These are phyloP conservation scores for Schoenoplectus tabernaemontani DNA, from an alignment of 202 grass and related monocot species.

Conservation along the genomic window DNA sequence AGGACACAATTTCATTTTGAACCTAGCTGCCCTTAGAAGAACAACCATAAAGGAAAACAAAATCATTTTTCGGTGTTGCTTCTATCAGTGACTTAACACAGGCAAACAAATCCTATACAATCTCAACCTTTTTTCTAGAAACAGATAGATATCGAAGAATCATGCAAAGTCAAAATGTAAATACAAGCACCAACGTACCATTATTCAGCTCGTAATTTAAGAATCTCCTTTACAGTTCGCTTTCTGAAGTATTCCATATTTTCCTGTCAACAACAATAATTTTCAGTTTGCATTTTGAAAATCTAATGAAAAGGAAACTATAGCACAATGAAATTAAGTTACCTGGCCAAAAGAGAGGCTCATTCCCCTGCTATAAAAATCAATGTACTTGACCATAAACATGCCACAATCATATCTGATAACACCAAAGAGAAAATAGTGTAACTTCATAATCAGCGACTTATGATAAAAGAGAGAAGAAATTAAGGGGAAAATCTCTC, in stretches of 20 bases:
- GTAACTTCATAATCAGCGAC: background rate
- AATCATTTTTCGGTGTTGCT: background rate
- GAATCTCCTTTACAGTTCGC: slow-evolving; percentile 66
- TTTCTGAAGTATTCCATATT: slow-evolving; percentile 71
- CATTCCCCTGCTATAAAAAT: slow-evolving; percentile 59
- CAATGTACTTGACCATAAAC: slow-evolving; percentile 94
- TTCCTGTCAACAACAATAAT: slow-evolving; percentile 41
- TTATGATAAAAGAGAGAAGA: background rate
- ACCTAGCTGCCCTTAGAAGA: background rate
- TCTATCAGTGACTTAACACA: background rate
- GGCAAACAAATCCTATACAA: slow-evolving; percentile 1
- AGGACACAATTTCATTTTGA: slow-evolving; percentile 4
- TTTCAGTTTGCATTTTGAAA: background rate
- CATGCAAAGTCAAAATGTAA: background rate
- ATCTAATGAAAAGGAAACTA: background rate
- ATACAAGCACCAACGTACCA: background rate
- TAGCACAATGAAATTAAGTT: slow-evolving; percentile 16
- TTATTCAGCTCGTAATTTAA: slow-evolving; percentile 51
- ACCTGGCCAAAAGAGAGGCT: slow-evolving; percentile 59
- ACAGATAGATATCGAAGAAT: slow-evolving; percentile 10
- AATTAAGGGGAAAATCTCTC: background rate
- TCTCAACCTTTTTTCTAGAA: background rate
- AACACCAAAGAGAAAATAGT: background rate
- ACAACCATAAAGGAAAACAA: background rate
- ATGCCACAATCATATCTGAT: slow-evolving; percentile 83